Base-by-base conservation (phyloP, 306 rosid genomes). In the Elaeagnus macrophylla region DNA sequence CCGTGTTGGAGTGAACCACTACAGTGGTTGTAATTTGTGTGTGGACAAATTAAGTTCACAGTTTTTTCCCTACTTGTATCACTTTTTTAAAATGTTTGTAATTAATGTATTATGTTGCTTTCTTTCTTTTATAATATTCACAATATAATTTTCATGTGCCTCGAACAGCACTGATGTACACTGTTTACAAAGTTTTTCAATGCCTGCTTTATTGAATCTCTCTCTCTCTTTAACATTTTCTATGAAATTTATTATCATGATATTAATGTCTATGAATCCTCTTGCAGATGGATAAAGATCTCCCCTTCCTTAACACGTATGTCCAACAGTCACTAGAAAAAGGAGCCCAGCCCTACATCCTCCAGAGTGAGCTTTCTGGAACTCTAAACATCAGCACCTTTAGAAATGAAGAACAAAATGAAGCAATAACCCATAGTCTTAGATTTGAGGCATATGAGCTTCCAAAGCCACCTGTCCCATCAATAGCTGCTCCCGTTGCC, bases 361-460 rank as follows among this genome's bases (percentile, higher is more conserved):
- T 80, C 10, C 88, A 88, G 77, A 80, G 68, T 58, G 78, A 64
- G 57, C 94, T 85, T 41, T 39, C 68, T 62, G 84, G 80, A 12
- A 56, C 59, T 68, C 76, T 47, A 60, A 59, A 65, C 59, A 62
- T 75, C 59, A 77, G 68, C 72, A 68, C 54, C 67, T 67, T 81
- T 40, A 63, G 86, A 64, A 72, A 57, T 65, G 85, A 72, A 45
- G 85, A 79, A 18, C 89, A 81, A 53, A 85, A 54, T 62, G 96
- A 81, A 81, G 57, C 67, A 41, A 56, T 73, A 54, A 59, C 66
- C 63, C 96, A 81, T 69, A 61, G 85, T 48, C 94, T 88, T 45
- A 72, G 77, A 70, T 88, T 88, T 59, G 96, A 84, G 74, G 94
- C 96, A 38, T 88, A 88, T 58, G 96, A 88, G 67, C 80, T 73